Base-by-base conservation (phyloP, 805 yeast genomes). In the Hanseniaspora occidentalis region DNA sequence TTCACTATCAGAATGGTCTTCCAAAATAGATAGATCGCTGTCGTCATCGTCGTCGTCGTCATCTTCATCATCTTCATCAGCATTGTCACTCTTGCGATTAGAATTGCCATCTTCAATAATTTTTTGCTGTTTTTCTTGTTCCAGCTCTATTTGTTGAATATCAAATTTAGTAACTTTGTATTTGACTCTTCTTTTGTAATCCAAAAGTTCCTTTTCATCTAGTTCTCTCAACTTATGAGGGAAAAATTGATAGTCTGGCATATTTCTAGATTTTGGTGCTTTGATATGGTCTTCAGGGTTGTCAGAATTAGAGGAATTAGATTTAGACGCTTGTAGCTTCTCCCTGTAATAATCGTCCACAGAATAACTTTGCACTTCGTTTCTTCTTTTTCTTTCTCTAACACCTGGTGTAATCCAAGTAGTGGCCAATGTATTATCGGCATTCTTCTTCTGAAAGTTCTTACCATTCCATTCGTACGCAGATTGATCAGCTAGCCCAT, bases 391-490 rank as follows among this genome's bases (percentile, higher is more conserved):
- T 31, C 44, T 38, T 45, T 58, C 64, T 43, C 64, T 52, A 33
- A 58, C 47, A 1, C 82, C 64, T 0, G 89, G 92, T 50, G 81
- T 80, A 24, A 81, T 74, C 84, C 88, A 81, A 3, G 70, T 60
- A 11, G 45, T 36, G 36, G 70, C 63, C 1, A 62, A 53, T 25
- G 58, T 61, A 25, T 65, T 64, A n/a, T 64, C 62, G 26, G 49
- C 50, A 4, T 46, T 36, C 45, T 62, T 65, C 42, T 67, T 67
- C 31, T 67, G 64, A 43, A 68, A 68, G 40, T 66, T 65, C 45
- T 89, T 86, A 14, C 98, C 98, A 53, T 92, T 86, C 98, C 98
- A 89, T 60, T 88, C 96, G 59, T 89, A 89, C 0, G 96, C 92
- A 1, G 86, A 79, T 19, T 80, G 79, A 48, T 85, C 94, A 6